phyloP scores from a whole-genome alignment of 2,329 filamentous ascomycete genomes.

The Ophiostoma populinum region DNA sequence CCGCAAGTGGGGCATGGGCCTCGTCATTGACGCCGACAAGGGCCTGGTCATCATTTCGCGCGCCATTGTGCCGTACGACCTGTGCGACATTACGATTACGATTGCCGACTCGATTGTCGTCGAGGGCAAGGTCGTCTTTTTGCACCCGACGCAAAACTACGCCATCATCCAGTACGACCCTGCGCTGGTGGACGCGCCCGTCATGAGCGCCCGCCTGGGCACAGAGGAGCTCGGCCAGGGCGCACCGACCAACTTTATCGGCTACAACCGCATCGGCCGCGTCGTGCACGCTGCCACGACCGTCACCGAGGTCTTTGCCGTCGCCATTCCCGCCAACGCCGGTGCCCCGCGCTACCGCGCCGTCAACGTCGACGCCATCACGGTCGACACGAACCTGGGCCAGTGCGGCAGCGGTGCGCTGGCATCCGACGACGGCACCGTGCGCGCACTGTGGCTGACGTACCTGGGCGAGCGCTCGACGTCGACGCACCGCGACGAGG shows the following conservation, averaged over 20 bases:
- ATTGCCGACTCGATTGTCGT: slow-evolving; percentile 95
- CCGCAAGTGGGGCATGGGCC: slow-evolving; percentile 82
- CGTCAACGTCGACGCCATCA: slow-evolving; percentile 92
- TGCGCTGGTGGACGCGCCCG: slow-evolving; percentile 78
- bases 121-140: slow-evolving; percentile 82
- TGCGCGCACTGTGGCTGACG: slow-evolving; percentile 91
- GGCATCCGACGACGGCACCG: slow-evolving; percentile 73
- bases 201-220: slow-evolving; percentile 74
- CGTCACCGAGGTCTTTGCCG: slow-evolving; percentile 92
- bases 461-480: slow-evolving; percentile 81
- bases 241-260: slow-evolving; percentile 87
- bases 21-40: slow-evolving; percentile 95
- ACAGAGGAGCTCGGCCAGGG: slow-evolving; percentile 76
- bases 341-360: slow-evolving; percentile 85
- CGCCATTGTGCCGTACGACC: slow-evolving; percentile 87
- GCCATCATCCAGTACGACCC: slow-evolving; percentile 91
- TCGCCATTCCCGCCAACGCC: slow-evolving; percentile 86
- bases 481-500: slow-evolving; percentile 70
- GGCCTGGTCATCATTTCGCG: slow-evolving; percentile 87
- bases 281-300: slow-evolving; percentile 88
- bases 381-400: slow-evolving; percentile 82
- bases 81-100: slow-evolving; percentile 90
- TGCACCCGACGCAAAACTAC: slow-evolving; percentile 95
- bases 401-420: slow-evolving; percentile 92
- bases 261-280: slow-evolving; percentile 91